phyloP scores from a whole-genome alignment of 805 yeast species.

The Wickerhamomyces rabaulensis region DNA sequence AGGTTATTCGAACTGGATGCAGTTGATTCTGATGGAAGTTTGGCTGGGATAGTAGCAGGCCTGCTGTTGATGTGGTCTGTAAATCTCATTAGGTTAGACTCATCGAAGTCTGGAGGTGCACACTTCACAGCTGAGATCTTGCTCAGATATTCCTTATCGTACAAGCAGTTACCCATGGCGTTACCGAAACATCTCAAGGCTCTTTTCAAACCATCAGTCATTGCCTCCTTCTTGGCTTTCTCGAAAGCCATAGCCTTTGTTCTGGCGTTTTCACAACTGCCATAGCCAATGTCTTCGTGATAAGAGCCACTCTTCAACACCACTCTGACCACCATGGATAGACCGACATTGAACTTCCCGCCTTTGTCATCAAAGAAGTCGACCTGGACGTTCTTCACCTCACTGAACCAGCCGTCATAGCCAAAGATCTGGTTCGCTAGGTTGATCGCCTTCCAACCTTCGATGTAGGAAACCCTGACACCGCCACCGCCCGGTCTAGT shows the following conservation, averaged over 20 bases:
- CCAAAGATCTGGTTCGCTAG: constrained; percentile 81
- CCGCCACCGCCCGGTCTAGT: constrained; percentile 75
- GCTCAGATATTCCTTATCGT: constrained; percentile 62
- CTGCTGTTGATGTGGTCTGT: constrained; percentile 13
- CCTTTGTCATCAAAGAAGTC: constrained; percentile 66
- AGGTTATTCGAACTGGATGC: background rate
- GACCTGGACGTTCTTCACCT: constrained; percentile 56
- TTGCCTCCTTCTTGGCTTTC: constrained; percentile 78
- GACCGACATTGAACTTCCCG: constrained; percentile 56
- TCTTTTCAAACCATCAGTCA: constrained; percentile 77
- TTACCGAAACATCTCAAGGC: constrained; percentile 79
- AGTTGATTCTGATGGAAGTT: background rate
- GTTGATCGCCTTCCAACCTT: constrained; percentile 80
- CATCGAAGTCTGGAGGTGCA: constrained; percentile 41
- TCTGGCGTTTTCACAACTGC: constrained; percentile 72
- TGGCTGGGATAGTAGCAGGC: constrained; percentile 10
- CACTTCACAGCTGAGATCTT: constrained; percentile 37
- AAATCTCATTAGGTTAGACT: constrained; percentile 34
- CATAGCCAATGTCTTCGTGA: constrained; percentile 83
- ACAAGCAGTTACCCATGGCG: constrained; percentile 79
- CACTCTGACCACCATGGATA: constrained; percentile 69
- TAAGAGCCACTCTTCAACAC: constrained; percentile 71
- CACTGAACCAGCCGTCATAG: constrained; percentile 79
- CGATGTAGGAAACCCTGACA: constrained; percentile 62
- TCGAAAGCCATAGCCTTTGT: constrained; percentile 75